Evolutionary conservation across 1,284 basidiomycete species (phyloP).

Genomic region (Heimioporus punctisporus): DNA sequence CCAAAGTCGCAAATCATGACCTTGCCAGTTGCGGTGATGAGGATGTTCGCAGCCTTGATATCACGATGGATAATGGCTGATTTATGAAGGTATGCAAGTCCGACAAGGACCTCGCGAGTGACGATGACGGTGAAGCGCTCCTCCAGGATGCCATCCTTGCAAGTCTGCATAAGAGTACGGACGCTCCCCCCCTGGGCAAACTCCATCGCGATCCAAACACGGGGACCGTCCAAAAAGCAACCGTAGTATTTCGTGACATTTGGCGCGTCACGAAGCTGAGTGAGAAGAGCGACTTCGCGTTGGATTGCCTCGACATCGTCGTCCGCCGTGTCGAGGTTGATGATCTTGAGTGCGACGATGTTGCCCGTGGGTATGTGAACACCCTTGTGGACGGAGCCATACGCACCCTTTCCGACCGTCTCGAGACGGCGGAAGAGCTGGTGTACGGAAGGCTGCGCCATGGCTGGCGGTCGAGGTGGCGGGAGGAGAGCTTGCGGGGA

Average conservation of each 20-base stretch:
- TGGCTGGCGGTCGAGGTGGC: conserved; percentile 14
- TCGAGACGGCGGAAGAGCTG: conserved; percentile 71
- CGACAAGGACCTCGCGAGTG: conserved; percentile 87
- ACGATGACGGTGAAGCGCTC: conserved; percentile 92
- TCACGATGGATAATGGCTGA: conserved; percentile 96
- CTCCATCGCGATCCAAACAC: conserved; percentile 99
- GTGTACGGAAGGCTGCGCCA: conserved; percentile 53
- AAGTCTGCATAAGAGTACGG: conserved; percentile 85
- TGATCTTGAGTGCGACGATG: conserved; percentile 96
- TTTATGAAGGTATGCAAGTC: conserved; percentile 89
- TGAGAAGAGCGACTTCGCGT: conserved; percentile 92
- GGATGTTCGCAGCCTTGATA: conserved; percentile 96
- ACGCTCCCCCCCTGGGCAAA: conserved; percentile 97
- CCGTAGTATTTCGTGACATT: conserved; percentile 98
- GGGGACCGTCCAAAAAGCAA: conserved; percentile 92
- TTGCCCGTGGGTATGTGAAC: conserved; percentile 83
- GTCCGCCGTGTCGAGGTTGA: conserved; percentile 96
- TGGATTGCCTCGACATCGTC: conserved; percentile 98
- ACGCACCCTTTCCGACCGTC: conserved; percentile 92
- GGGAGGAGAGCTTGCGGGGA: neutral
- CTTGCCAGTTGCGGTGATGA: conserved; percentile 85
- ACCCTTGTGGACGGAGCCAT: conserved; percentile 97
- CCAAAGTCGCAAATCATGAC: conserved; percentile 98
- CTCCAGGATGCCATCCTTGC: conserved; percentile 82
- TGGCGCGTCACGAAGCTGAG: conserved; percentile 85